phyloP scores from a whole-genome alignment of 495 filamentous ascomycete genomes.

The Hyaloscypha finlandica region DNA sequence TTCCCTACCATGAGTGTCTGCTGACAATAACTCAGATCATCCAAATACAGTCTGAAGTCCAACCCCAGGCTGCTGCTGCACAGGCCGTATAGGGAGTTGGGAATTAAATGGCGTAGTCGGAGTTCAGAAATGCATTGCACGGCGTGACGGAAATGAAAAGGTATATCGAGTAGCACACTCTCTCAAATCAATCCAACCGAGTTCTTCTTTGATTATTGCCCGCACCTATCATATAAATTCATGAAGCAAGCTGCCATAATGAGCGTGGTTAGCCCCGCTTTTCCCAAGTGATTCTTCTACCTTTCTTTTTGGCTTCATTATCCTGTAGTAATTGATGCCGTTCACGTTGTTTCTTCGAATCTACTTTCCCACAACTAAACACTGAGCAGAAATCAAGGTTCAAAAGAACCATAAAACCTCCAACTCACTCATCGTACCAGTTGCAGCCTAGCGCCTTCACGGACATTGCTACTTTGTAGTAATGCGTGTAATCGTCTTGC shows the following conservation, averaged over 20 bases:
- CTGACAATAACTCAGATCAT: constrained; percentile 28
- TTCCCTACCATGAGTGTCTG: not conserved
- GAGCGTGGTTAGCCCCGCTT: not conserved
- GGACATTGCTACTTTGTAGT: too few relatives aligned
- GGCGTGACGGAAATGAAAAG: constrained; percentile 6
- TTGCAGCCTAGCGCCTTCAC: too few relatives aligned
- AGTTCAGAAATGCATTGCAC: constrained; percentile 22
- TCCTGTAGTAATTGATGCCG: too few relatives aligned
- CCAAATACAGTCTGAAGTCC: constrained; percentile 28
- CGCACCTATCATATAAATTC: not conserved
- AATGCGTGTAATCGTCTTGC: too few relatives aligned
- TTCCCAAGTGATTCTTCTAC: not conserved
- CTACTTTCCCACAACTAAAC: too few relatives aligned
- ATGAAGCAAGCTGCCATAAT: too few relatives aligned
- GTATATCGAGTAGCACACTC: not conserved
- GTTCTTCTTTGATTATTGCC: not conserved
- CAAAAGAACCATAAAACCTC: too few relatives aligned
- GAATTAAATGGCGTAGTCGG: not conserved
- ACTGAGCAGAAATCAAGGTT: too few relatives aligned
- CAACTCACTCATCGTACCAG: too few relatives aligned
- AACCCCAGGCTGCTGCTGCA: constrained; percentile 20
- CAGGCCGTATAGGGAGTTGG: constrained; percentile 14
- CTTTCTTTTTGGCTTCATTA: too few relatives aligned
- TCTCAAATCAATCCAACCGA: not conserved
- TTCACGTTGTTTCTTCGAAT: too few relatives aligned